These are phyloP conservation scores for Plasmodium billcollinsi DNA, from an alignment of 169 alveolate genomes.

Conservation along the genomic window DNA sequence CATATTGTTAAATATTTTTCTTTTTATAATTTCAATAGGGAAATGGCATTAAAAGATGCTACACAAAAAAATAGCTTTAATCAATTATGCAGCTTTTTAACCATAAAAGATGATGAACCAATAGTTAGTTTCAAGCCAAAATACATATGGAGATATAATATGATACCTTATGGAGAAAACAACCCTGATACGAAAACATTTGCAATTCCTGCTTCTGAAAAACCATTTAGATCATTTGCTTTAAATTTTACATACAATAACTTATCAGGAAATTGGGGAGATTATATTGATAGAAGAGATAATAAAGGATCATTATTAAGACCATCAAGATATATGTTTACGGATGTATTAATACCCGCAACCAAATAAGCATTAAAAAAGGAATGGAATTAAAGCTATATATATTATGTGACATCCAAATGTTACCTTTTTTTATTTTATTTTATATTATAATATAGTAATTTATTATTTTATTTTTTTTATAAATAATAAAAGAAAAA, in stretches of 20 bases:
- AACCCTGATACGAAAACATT: constrained; percentile 86
- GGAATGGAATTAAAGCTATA: neutral
- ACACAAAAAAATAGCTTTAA: constrained; percentile 81
- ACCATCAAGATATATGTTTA: constrained; percentile 90
- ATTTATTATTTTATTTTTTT: constrained; percentile 8
- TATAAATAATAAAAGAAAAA: too few relatives aligned
- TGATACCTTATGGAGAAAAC: constrained; percentile 91
- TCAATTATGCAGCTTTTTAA: constrained; percentile 79
- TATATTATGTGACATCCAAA: constrained; percentile 3
- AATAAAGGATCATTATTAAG: constrained; percentile 89
- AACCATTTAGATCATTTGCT: constrained; percentile 90
- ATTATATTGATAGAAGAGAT: constrained; percentile 89
- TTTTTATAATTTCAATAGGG: constrained; percentile 35
- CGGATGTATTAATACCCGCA: constrained; percentile 88
- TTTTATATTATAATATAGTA: too few relatives aligned
- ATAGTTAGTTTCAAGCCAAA: constrained; percentile 77
- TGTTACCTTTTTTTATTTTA: constrained; percentile 5
- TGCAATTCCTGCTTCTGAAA: constrained; percentile 87
- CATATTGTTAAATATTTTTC: too few relatives aligned
- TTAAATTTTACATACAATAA: constrained; percentile 90
- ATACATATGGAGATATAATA: constrained; percentile 83
- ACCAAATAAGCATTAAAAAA: constrained; percentile 78
- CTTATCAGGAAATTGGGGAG: constrained; percentile 93
- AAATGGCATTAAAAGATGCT: constrained; percentile 83
- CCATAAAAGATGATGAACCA: constrained; percentile 80